A percentile compares a stretch with the other conserved stretches of the same genome.
These are phyloP conservation scores for Blastosporella zonata DNA, from an alignment of 1,284 basidiomycete species.

Conservation along the genomic window DNA sequence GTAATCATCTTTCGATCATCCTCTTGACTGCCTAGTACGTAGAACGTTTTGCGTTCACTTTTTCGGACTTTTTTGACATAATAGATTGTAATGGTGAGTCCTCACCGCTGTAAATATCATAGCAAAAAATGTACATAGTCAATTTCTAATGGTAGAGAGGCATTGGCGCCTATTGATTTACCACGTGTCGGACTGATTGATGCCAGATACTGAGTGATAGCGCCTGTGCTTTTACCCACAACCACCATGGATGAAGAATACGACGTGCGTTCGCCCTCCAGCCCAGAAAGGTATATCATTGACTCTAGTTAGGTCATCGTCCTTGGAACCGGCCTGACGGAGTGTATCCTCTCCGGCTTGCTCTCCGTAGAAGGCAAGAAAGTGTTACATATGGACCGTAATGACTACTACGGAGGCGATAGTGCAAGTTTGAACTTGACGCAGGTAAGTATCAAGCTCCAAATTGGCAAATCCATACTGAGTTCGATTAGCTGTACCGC, in stretches of 20 bases:
- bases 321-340: conserved; percentile 94
- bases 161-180: conserved; percentile 1
- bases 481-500: conserved; percentile 76
- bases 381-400: conserved; percentile 99
- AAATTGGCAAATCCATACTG: background rate
- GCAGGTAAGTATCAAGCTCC: conserved; percentile 58
- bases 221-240: conserved; percentile 16
- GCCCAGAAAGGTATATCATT: background rate
- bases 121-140: conserved; percentile 14
- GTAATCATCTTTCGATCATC: background rate
- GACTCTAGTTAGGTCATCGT: conserved; percentile 72
- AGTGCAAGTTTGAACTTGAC: conserved; percentile 97
- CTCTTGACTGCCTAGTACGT: conserved; percentile 11
- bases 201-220: conserved; percentile 18
- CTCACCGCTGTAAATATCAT: conserved; percentile 14
- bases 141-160: background rate
- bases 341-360: conserved; percentile 96
- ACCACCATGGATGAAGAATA: conserved; percentile 85
- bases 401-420: conserved; percentile 99
- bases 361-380: conserved; percentile 99
- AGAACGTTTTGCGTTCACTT: background rate
- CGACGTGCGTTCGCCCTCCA: conserved; percentile 52
- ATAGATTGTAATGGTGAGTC: conserved; percentile 10
- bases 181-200: conserved; percentile 19
- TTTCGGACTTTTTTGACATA: conserved; percentile 4